Evolutionary conservation across 2,329 filamentous ascomycete genomes (phyloP).

Genomic region (Teratosphaeria pseudoeucalypti): DNA sequence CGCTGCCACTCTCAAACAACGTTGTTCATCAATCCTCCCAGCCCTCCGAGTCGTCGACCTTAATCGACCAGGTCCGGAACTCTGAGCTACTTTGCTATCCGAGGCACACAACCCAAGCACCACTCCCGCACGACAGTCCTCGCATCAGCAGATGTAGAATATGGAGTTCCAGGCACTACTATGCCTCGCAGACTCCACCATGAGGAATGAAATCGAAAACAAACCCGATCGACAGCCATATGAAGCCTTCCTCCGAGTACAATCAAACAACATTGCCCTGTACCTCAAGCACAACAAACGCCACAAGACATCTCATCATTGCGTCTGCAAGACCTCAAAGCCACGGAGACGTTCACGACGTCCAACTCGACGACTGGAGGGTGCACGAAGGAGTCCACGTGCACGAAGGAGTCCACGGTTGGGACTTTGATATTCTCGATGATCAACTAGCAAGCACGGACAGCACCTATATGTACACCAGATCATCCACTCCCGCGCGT

Average conservation of each 20-base stretch:
- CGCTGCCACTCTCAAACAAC: neutral
- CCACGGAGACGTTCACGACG: neutral
- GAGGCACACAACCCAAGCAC: neutral
- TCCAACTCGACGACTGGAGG: neutral
- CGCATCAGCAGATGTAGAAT: neutral
- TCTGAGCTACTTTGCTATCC: neutral
- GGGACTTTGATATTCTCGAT: neutral
- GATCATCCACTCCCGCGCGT: too few species aligned
- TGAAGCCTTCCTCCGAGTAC: neutral
- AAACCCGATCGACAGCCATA: neutral
- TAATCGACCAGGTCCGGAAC: too few species aligned
- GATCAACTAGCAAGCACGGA: neutral
- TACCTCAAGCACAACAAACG: neutral
- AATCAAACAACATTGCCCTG: neutral
- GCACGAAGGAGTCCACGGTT: neutral
- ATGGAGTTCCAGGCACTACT: neutral
- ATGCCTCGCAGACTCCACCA: neutral
- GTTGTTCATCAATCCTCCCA: neutral
- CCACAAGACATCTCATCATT: neutral
- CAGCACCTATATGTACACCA: neutral
- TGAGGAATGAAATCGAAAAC: neutral
- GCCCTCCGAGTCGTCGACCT: neutral
- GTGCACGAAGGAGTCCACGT: too few species aligned
- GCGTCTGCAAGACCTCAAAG: neutral
- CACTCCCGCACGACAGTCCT: neutral